Base-by-base conservation (phyloP, 2,329 filamentous ascomycete genomes). In the Zopfia rhizophila region DNA sequence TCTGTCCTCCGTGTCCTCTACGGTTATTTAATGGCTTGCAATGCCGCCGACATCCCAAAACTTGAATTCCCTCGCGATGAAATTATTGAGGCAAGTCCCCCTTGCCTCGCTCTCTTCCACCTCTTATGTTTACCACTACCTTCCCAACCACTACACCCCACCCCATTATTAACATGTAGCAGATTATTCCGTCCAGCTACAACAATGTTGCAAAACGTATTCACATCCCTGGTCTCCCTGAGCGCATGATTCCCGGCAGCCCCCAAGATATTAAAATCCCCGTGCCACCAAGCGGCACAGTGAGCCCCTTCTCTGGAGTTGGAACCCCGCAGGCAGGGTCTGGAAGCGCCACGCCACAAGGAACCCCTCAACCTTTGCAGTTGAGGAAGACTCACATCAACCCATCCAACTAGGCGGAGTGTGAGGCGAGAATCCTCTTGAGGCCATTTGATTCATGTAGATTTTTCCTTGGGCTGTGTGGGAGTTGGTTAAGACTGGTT, bases 1-100 rank as follows among this genome's bases (percentile, higher is more conserved):
- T 96, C 91, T 38, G 94, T 99, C n/a, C 82, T 99, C 33, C 89
- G 94, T 30, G 94, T 99, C 17, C 82, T 99, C 3, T 99, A 99
- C 68, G 92, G 92, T 17, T 99, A 99, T 72, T 80, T 99, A 27
- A 99, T 99, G 94, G 94, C 96, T 60, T 97, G 94, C 75, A 94
- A 93, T 68, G 92, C 95, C 7, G 89, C 88, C 72, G 91, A 96
- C 65, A 99, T 99, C 53, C 94, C 94, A 3, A 88, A 87, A 59
- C 83, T 99, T 51, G 89, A 91, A 57, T 99, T 99, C 65, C 94
- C 94, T 3, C 89, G 94, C 30, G 88, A 99, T 67, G 91, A 99
- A 70, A 97, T 99, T 66, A 96, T 99, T 58, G 94, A 99, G 79
- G 85, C 84, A 68, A 60, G 73, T 54, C 13, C 25, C 23, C 16